Evolutionary conservation across 2,329 filamentous ascomycete species (phyloP), one percentile per base, ranked within the genome.

Genomic region (Biscogniauxia sp.): DNA sequence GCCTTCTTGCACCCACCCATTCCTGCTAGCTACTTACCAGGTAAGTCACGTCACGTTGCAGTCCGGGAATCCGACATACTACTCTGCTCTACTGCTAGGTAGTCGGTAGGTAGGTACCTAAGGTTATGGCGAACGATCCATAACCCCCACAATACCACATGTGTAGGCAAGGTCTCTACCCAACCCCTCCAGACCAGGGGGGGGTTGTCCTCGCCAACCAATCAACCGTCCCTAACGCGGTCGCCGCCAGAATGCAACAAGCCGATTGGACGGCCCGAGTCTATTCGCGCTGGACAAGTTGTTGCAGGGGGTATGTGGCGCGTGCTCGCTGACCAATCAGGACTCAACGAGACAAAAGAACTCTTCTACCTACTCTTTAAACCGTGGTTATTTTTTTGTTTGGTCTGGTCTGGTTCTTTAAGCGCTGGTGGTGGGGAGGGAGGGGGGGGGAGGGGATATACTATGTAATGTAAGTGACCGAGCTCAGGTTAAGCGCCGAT

Each of bases 271-370:
- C 54, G n/a, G 57, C 55, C 51, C 45, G 3, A 15, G 13, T 41
- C 37, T 15, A 5, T 41, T 41, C 37, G 37, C 37, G 37, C 37
- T 41, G 37, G 5, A 26, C 59, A 20, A 45, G 45, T n/a, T n/a
- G 20, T 32, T 23, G 23, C 20, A 37, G 53, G 55, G 55, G 50
- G 11, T 50, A 11, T 13, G 25, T 20, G 55, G 55, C 58, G 62
- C 55, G 62, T 62, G 56, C 51, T 54, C 51, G 20, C 26, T 50
- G 53, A 56, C 63, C 57, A 66, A 66, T 66, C 28, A 59, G 54
- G 26, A 54, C 56, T 57, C 20, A 51, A 51, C 1, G 49, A 51
- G 7, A 51, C 20, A 51, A 8, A 23, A 51, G n/a, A 51, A 19
- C n/a, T 51, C 8, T 17, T 51, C n/a, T 5, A 28, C 26, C 49